Conservation (phyloP, 345 rosid species). For the Microthlaspi erraticum region DNA sequence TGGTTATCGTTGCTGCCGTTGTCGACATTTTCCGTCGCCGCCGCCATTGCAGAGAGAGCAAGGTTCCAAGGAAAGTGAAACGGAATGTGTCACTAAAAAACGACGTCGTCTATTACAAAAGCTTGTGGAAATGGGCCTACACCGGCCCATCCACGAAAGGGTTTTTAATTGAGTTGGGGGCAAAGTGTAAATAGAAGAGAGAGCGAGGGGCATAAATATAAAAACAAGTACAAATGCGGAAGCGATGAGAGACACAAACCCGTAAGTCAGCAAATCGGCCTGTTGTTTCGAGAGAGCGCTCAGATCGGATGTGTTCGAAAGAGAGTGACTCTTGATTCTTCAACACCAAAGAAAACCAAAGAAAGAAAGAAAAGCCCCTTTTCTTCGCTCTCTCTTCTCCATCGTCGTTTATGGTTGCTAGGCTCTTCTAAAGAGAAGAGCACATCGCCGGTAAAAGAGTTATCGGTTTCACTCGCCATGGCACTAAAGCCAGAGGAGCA, state of each 20-base stretch:
- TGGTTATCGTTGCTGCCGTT: slow-evolving; percentile 24
- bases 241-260: slow-evolving; percentile 42
- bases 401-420: slow-evolving; percentile 30
- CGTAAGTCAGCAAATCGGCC: slow-evolving; percentile 47
- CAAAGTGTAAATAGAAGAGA: slow-evolving; percentile 9
- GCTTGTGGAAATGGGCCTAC: slow-evolving; percentile 20
- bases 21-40: slow-evolving; percentile 39
- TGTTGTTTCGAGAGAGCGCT: slow-evolving; percentile 44
- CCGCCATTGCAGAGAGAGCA: slow-evolving; percentile 39
- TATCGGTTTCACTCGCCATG: slow-evolving; percentile 49
- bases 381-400: neutral
- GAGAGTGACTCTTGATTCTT: slow-evolving; percentile 17
- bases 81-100: neutral
- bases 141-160: slow-evolving; percentile 3
- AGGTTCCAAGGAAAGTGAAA: neutral
- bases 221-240: slow-evolving; percentile 22
- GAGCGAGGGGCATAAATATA: slow-evolving; percentile 24
- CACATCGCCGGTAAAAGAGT: slow-evolving; percentile 19
- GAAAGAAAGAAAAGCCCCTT: neutral
- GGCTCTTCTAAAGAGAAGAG: slow-evolving; percentile 21
- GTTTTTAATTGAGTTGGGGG: neutral
- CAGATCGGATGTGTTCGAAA: slow-evolving; percentile 50
- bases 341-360: slow-evolving; percentile 6
- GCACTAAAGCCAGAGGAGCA: slow-evolving; percentile 66
- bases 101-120: neutral